phyloP scores from a whole-genome alignment of 129 eudicot genomes.

The Daucus carota region DH1_v3.0 NC_030381.2:27922501-27923000 shows the following conservation, averaged over 20 bases:
- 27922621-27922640: neutral
- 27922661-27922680: neutral
- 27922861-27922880: constrained; percentile 19
- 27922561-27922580: neutral
- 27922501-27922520: neutral
- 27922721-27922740: neutral
- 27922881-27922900: constrained; percentile 13
- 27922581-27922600: neutral
- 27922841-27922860: constrained; percentile 1
- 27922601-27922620: neutral
- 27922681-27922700: neutral
- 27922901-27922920: constrained; percentile 24
- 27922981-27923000: neutral
- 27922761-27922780: constrained; percentile 48
- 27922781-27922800: constrained; percentile 45
- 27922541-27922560: neutral
- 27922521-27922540: neutral
- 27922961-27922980: neutral
- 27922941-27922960: neutral
- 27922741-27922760: constrained; percentile 31
- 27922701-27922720: constrained; percentile 4
- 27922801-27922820: constrained; percentile 38
- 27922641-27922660: neutral
- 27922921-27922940: constrained; percentile 22
- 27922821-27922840: constrained; percentile 20